Evolutionary conservation across 768 basidiomycete genomes (phyloP).

Genomic region (Phlegmacium glaucopus): DNA sequence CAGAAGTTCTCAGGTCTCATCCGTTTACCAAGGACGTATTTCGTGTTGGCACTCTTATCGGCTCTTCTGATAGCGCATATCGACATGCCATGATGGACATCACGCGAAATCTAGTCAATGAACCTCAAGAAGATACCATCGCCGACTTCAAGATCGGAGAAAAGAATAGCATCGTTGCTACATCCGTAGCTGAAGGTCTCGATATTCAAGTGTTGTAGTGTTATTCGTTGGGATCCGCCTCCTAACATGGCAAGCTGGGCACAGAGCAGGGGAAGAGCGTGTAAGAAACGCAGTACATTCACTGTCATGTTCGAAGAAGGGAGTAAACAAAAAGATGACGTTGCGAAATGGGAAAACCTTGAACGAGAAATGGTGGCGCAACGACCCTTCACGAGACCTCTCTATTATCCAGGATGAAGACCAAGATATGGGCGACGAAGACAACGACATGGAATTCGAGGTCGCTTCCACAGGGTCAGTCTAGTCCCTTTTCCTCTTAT

Average conservation of each 20-base stretch:
- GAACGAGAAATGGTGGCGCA: conserved; percentile 60
- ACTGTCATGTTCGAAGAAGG: conserved; percentile 65
- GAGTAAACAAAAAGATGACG: conserved; percentile 33
- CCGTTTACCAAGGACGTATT: conserved; percentile 51
- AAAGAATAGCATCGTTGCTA: conserved; percentile 70
- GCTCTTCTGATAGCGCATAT: conserved; percentile 54
- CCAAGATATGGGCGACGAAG: conserved; percentile 23
- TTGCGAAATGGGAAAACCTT: conserved; percentile 52
- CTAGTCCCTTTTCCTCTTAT: not conserved
- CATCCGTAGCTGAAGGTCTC: conserved; percentile 80
- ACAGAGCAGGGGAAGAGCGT: conserved; percentile 78
- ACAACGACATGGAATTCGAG: conserved; percentile 39
- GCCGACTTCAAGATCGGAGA: conserved; percentile 64
- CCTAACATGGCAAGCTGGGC: conserved; percentile 81
- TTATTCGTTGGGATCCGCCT: conserved; percentile 78
- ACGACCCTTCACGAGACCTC: conserved; percentile 34
- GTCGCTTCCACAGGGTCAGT: conserved; percentile 64
- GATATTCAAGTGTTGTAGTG: conserved; percentile 80
- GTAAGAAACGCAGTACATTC: conserved; percentile 65
- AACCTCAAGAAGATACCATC: conserved; percentile 53
- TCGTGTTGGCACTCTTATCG: conserved; percentile 59
- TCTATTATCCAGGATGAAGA: conserved; percentile 20
- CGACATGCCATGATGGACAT: conserved; percentile 69
- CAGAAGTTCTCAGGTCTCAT: conserved; percentile 57
- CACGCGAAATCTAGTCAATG: conserved; percentile 52